A percentile compares a stretch with the other conserved stretches of the same genome.
phyloP scores from a whole-genome alignment of 768 basidiomycete genomes.

The Lactarius akahatsu region DNA sequence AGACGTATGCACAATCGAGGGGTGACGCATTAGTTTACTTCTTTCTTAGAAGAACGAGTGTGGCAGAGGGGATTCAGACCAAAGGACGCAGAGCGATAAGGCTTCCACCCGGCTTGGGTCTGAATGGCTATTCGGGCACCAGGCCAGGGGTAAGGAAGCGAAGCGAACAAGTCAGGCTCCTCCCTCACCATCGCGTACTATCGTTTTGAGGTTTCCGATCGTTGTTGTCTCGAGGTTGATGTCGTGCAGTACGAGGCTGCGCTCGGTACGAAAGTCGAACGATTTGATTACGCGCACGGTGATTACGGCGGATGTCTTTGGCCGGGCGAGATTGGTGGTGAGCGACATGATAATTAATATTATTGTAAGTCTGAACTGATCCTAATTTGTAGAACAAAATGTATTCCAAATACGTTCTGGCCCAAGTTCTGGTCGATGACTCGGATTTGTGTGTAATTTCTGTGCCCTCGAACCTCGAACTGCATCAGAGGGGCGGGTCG shows the following conservation, averaged over 20 bases:
- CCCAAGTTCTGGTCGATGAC: too few relatives aligned
- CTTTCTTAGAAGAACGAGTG: not conserved
- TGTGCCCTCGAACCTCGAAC: too few relatives aligned
- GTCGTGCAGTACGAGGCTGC: slow-evolving; percentile 78
- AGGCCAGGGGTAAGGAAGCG: too few relatives aligned
- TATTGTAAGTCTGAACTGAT: too few relatives aligned
- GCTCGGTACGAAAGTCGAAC: slow-evolving; percentile 88
- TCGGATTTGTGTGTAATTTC: too few relatives aligned
- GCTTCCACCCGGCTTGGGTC: slow-evolving; percentile 81
- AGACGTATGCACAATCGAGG: not conserved
- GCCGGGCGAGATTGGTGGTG: slow-evolving; percentile 67
- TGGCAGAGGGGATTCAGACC: slow-evolving; percentile 45
- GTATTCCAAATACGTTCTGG: too few relatives aligned
- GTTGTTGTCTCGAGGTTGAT: slow-evolving; percentile 80
- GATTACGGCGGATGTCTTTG: slow-evolving; percentile 75
- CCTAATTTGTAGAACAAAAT: too few relatives aligned
- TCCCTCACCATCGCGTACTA: slow-evolving; percentile 68
- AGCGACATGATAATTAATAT: slow-evolving; percentile 38
- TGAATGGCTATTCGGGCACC: slow-evolving; percentile 70
- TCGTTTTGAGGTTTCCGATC: slow-evolving; percentile 74
- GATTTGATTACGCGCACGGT: slow-evolving; percentile 95
- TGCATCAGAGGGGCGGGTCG: too few relatives aligned
- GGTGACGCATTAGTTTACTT: not conserved
- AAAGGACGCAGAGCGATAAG: slow-evolving; percentile 70
- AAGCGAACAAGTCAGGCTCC: too few relatives aligned